Conservation (phyloP, 306 rosid species). For the Trifolium repens region DNA sequence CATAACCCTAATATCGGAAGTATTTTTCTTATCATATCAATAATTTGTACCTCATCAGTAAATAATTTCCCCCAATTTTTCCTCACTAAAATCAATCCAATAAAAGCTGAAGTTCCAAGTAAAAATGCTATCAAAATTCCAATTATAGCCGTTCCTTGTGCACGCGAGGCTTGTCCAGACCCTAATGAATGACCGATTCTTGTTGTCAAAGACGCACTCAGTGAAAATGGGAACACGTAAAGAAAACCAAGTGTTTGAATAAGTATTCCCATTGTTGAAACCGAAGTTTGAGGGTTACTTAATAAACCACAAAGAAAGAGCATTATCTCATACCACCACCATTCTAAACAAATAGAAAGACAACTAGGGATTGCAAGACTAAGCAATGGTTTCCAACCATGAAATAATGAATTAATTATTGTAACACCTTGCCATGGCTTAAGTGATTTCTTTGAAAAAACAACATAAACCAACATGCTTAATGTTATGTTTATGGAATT, state of each 20-base stretch:
- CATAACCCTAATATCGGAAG: conserved; percentile 82
- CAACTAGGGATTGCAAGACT: conserved; percentile 79
- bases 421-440: conserved; percentile 84
- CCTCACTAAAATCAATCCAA: conserved; percentile 50
- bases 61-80: conserved; percentile 65
- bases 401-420: conserved; percentile 44
- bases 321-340: conserved; percentile 99
- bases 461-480: conserved; percentile 62
- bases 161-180: conserved; percentile 66
- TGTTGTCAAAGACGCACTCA: conserved; percentile 65
- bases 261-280: conserved; percentile 91
- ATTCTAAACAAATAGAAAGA: conserved; percentile 79
- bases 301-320: conserved; percentile 79
- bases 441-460: conserved; percentile 61
- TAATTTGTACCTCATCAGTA: conserved; percentile 71
- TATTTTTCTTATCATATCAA: conserved; percentile 58
- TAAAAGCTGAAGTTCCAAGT: conserved; percentile 53
- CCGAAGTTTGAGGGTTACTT: conserved; percentile 70
- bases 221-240: conserved; percentile 72
- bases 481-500: conserved; percentile 67
- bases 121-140: conserved; percentile 61
- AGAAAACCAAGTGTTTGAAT: conserved; percentile 83
- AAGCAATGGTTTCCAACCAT: conserved; percentile 74
- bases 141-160: conserved; percentile 63
- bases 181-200: conserved; percentile 84